Evolutionary conservation across 371 early-diverging fungal species (phyloP).

Genomic region (Apophysomyces ossiformis): DNA sequence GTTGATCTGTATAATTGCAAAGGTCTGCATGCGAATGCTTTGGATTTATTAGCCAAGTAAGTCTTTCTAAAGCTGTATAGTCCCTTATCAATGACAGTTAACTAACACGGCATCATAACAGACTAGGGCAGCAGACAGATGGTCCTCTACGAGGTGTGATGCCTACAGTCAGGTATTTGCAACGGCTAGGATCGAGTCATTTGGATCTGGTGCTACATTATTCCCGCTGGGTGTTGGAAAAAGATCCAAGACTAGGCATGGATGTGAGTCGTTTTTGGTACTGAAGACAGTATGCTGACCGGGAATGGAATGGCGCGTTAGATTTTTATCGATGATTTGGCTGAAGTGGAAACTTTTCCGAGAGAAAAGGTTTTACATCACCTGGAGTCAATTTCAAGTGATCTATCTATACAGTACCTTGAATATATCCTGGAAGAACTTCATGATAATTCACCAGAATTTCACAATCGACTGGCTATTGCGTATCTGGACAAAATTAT

Average conservation of each 20-base stretch:
- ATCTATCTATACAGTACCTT: conserved; percentile 75
- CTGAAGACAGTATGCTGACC: not conserved
- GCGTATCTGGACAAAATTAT: conserved; percentile 67
- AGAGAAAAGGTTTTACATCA: conserved; percentile 58
- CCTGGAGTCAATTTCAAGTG: conserved; percentile 64
- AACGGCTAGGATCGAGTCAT: conserved; percentile 72
- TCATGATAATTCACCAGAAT: conserved; percentile 68
- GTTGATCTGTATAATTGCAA: conserved; percentile 91
- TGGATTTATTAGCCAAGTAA: conserved; percentile 73
- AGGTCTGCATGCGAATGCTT: conserved; percentile 84
- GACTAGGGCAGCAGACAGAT: conserved; percentile 54
- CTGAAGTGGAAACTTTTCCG: conserved; percentile 61
- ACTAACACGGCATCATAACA: conserved; percentile 18
- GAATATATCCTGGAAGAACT: conserved; percentile 78
- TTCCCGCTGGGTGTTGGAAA: conserved; percentile 76
- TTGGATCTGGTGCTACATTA: conserved; percentile 84
- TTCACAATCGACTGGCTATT: conserved; percentile 81
- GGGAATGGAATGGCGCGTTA: conserved; percentile 20
- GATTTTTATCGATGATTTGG: conserved; percentile 80
- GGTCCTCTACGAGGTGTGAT: conserved; percentile 66
- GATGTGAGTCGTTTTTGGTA: conserved; percentile 57
- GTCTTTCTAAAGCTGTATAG: not conserved
- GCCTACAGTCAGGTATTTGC: conserved; percentile 78
- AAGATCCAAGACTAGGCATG: conserved; percentile 72
- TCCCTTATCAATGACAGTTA: not conserved